A percentile compares a stretch with the other conserved stretches of the same genome.
These are phyloP conservation scores for Saccharomycopsis schoenii DNA, from an alignment of 805 yeast species.

Conservation along the genomic window DNA sequence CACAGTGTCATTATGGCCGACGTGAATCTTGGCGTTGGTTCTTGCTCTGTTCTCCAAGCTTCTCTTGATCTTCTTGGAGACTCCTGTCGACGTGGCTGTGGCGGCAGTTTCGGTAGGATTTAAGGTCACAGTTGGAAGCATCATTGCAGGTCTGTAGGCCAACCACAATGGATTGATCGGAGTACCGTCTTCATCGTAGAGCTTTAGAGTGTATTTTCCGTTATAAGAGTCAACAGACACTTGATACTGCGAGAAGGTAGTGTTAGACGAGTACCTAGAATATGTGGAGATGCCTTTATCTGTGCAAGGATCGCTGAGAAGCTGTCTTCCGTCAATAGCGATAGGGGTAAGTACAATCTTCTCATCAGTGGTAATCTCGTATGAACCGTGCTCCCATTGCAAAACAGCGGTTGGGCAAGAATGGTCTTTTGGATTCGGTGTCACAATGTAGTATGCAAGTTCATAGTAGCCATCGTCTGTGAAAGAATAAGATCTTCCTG, in stretches of 20 bases:
- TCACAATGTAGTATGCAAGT: slow-evolving; percentile 76
- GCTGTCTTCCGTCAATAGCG: slow-evolving; percentile 85
- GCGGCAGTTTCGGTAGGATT: slow-evolving; percentile 61
- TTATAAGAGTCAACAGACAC: slow-evolving; percentile 67
- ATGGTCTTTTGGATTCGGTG: slow-evolving; percentile 63
- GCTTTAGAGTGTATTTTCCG: slow-evolving; percentile 68
- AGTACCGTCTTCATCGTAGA: slow-evolving; percentile 71
- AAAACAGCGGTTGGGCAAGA: slow-evolving; percentile 76
- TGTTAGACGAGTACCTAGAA: slow-evolving; percentile 61
- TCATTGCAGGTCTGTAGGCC: slow-evolving; percentile 89
- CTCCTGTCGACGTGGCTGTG: slow-evolving; percentile 27
- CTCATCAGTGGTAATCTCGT: slow-evolving; percentile 45
- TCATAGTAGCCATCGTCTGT: slow-evolving; percentile 88
- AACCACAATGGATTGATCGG: slow-evolving; percentile 80
- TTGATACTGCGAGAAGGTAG: slow-evolving; percentile 45
- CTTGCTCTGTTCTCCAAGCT: slow-evolving; percentile 64
- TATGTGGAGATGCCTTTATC: slow-evolving; percentile 51
- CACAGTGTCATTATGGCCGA: slow-evolving; percentile 35
- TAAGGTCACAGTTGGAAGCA: slow-evolving; percentile 88
- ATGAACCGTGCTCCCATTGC: slow-evolving; percentile 84
- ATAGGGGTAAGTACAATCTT: slow-evolving; percentile 62
- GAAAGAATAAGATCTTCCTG: slow-evolving; percentile 89
- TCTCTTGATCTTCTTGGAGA: slow-evolving; percentile 26
- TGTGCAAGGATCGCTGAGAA: slow-evolving; percentile 81
- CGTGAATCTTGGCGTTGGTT: slow-evolving; percentile 55